A percentile compares a stretch with the other conserved stretches of the same genome.
Evolutionary conservation across 2,329 filamentous ascomycete species (phyloP).

Genomic region (Lomentospora prolificans): DNA sequence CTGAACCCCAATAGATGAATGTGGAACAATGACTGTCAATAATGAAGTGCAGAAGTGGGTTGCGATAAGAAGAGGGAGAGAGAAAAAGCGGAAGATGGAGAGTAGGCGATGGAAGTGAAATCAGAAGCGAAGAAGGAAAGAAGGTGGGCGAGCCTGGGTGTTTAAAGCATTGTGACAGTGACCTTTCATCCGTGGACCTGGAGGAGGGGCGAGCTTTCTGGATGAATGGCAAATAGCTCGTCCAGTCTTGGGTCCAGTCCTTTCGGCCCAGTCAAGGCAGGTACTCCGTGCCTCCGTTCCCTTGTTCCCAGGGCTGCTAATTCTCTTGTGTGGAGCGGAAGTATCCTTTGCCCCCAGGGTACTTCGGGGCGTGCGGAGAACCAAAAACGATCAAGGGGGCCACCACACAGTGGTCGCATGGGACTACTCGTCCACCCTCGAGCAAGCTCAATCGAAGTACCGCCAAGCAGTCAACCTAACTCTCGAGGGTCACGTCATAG

Average conservation of each 20-base stretch:
- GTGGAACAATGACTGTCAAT: too few species aligned
- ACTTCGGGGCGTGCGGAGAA: background rate
- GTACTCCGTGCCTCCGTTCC: background rate
- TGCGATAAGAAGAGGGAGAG: background rate
- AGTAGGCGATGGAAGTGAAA: constrained; percentile 6
- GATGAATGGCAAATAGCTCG: background rate
- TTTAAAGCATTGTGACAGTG: constrained; percentile 3
- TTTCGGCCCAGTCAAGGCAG: background rate
- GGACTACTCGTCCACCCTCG: background rate
- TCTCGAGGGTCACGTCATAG: background rate
- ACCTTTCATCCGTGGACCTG: background rate
- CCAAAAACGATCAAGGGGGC: background rate
- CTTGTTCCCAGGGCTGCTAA: background rate
- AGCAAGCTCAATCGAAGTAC: too few species aligned
- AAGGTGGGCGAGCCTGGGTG: background rate
- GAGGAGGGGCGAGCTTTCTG: constrained; percentile 2
- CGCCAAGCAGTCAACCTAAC: background rate
- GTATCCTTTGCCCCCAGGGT: background rate
- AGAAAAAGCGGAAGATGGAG: constrained; percentile 9
- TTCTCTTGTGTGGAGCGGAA: background rate
- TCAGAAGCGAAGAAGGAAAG: constrained; percentile 4
- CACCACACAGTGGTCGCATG: background rate
- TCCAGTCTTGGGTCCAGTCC: background rate
- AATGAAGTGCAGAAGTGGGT: background rate
- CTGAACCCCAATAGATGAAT: background rate